A percentile compares a stretch with the other conserved stretches of the same genome.
Conservation (phyloP, 495 filamentous ascomycete genomes). For the Filosporella fistucella region DNA sequence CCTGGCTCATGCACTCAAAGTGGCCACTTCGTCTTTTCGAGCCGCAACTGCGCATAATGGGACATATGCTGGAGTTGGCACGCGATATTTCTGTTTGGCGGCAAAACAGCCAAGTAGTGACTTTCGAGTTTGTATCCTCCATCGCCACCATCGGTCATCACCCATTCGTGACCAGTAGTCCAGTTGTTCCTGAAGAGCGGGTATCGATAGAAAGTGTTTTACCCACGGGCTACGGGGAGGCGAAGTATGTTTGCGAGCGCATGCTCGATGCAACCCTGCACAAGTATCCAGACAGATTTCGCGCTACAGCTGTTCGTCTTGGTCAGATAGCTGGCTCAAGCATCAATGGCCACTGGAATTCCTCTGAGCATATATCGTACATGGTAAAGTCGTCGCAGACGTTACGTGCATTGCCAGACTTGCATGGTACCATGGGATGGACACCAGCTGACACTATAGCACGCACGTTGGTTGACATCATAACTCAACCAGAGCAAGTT, state of each 20-base stretch:
- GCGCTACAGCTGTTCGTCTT: conserved; percentile 37
- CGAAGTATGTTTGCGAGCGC: conserved; percentile 46
- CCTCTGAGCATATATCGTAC: conserved; percentile 41
- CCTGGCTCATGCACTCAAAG: conserved; percentile 51
- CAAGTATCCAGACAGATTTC: conserved; percentile 35
- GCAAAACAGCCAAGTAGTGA: conserved; percentile 23
- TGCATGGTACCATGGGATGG: conserved; percentile 42
- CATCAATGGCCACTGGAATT: conserved; percentile 48
- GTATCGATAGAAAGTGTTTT: conserved; percentile 32
- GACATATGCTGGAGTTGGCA: conserved; percentile 43
- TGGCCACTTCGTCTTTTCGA: conserved; percentile 40
- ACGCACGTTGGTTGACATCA: conserved; percentile 32
- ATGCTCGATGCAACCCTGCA: conserved; percentile 46
- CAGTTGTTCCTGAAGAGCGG: conserved; percentile 31
- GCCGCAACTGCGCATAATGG: conserved; percentile 42
- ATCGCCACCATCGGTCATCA: conserved; percentile 45
- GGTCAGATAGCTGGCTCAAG: conserved; percentile 48
- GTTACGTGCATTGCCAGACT: conserved; percentile 36
- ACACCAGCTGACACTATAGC: conserved; percentile 44
- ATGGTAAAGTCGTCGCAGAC: conserved; percentile 48
- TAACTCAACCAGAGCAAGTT: conserved; percentile 21
- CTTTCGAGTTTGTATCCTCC: conserved; percentile 52
- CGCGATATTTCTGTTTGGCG: conserved; percentile 24
- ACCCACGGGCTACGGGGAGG: conserved; percentile 43
- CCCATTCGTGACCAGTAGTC: conserved; percentile 24